Conservation (phyloP, 2,329 filamentous ascomycete genomes). For the Fusarium succisae region DNA sequence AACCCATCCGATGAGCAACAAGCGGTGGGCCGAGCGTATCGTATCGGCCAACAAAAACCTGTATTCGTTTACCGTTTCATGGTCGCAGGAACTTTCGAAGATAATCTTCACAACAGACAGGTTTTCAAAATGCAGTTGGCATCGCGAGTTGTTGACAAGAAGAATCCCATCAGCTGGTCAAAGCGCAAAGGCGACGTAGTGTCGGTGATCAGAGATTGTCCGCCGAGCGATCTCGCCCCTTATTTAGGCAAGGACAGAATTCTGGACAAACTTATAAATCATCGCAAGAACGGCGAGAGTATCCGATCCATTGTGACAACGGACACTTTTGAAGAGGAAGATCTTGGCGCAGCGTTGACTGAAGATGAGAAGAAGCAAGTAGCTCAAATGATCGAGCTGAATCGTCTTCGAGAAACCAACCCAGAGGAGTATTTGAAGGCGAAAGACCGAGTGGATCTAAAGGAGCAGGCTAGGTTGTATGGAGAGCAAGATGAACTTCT, state of each 20-base stretch:
- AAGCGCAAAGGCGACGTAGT: conserved; percentile 66
- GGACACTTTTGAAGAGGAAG: conserved; percentile 78
- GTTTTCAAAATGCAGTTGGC: conserved; percentile 87
- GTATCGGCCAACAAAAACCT: conserved; percentile 81
- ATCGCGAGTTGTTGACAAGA: conserved; percentile 83
- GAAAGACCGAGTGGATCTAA: conserved; percentile 11
- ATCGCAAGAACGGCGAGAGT: conserved; percentile 46
- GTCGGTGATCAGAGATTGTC: conserved; percentile 63
- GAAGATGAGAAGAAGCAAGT: conserved; percentile 68
- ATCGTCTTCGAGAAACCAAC: conserved; percentile 46
- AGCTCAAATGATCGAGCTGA: conserved; percentile 50
- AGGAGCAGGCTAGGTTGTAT: conserved; percentile 11
- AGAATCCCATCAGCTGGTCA: conserved; percentile 75
- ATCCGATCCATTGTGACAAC: conserved; percentile 71
- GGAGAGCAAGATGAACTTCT: not conserved
- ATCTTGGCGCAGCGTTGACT: conserved; percentile 64
- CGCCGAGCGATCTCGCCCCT: conserved; percentile 60
- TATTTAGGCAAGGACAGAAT: conserved; percentile 71
- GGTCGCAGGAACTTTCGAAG: conserved; percentile 81
- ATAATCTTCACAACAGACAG: conserved; percentile 74
- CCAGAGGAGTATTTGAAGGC: conserved; percentile 45
- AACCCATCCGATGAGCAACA: conserved; percentile 87
- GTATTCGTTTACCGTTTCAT: conserved; percentile 89
- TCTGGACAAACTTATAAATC: conserved; percentile 59
- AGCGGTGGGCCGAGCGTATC: conserved; percentile 86